Percentiles rank a stretch among this genome's conserved stretches.
Conservation (phyloP, 2,329 filamentous ascomycete species). For the Botrytis fragariae region DNA sequence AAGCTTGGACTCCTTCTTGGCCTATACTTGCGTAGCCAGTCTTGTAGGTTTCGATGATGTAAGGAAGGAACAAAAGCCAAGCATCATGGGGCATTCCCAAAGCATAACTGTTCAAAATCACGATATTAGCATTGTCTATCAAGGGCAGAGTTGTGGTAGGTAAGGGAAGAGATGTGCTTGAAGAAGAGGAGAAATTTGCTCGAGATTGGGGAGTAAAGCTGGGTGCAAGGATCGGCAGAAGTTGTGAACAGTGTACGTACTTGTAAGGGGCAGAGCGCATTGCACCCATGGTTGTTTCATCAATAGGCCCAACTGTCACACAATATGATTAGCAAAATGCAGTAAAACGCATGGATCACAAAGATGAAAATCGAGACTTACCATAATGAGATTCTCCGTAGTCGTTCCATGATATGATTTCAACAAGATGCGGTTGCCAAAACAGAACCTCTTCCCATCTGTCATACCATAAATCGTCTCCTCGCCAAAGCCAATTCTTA, state of each 20-base stretch:
- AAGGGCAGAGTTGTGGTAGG: neutral
- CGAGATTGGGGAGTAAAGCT: neutral
- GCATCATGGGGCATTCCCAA: slow-evolving; percentile 45
- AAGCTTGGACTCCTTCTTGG: neutral
- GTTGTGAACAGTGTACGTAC: neutral
- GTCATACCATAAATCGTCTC: slow-evolving; percentile 41
- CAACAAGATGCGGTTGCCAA: slow-evolving; percentile 45
- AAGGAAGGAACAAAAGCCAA: slow-evolving; percentile 39
- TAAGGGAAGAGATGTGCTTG: neutral
- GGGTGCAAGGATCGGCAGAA: neutral
- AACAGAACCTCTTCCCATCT: slow-evolving; percentile 44
- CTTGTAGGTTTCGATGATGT: slow-evolving; percentile 4
- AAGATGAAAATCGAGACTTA: slow-evolving; percentile 41
- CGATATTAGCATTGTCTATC: neutral
- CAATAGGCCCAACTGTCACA: neutral
- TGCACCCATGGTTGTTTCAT: neutral
- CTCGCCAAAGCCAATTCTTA: slow-evolving; percentile 45
- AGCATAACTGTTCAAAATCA: neutral
- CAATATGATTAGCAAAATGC: neutral
- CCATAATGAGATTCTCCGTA: slow-evolving; percentile 54
- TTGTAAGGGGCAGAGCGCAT: slow-evolving; percentile 2
- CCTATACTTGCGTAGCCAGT: neutral
- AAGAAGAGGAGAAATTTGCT: neutral
- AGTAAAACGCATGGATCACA: neutral
- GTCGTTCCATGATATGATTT: slow-evolving; percentile 49